A percentile compares a stretch with the other conserved stretches of the same genome.
Conservation (phyloP, 179 eudicot species). For the Patellifolia procumbens region DNA sequence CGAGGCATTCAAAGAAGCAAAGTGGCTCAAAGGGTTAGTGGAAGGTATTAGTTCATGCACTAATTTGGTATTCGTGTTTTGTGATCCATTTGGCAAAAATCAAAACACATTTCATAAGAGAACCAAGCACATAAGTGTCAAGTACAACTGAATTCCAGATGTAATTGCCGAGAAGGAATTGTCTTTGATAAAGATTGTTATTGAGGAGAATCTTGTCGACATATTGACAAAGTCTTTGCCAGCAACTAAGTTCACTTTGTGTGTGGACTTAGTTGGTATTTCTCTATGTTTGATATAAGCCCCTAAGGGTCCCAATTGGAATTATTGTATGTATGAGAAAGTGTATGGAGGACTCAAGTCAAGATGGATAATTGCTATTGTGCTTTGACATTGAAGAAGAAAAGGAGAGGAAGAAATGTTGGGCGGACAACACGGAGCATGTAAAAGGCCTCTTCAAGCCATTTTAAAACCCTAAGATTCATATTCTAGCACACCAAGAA, state of each 20-base stretch:
- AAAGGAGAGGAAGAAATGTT: too few species aligned
- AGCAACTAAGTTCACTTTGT: not conserved
- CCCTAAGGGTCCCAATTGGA: too few species aligned
- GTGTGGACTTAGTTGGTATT: not conserved
- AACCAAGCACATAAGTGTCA: not conserved
- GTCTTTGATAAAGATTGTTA: not conserved
- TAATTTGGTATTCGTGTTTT: not conserved
- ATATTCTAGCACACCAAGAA: too few species aligned
- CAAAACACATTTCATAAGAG: not conserved
- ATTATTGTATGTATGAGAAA: too few species aligned
- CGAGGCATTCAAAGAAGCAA: not conserved
- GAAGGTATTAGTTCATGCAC: not conserved
- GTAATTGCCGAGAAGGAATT: not conserved
- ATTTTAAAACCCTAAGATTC: too few species aligned
- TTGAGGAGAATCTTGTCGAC: not conserved
- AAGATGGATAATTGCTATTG: too few species aligned
- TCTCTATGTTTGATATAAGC: too few species aligned
- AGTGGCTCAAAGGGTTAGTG: not conserved
- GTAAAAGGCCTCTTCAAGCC: too few species aligned
- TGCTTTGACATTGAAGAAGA: too few species aligned
- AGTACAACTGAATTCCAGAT: not conserved
- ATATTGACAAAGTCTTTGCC: conserved; percentile 12
- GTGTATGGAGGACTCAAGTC: too few species aligned
- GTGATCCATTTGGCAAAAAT: not conserved
- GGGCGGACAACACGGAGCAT: too few species aligned